Base-by-base conservation (phyloP, 2,329 filamentous ascomycete genomes). In the Neophaeococcomyces mojaviensis region DNA sequence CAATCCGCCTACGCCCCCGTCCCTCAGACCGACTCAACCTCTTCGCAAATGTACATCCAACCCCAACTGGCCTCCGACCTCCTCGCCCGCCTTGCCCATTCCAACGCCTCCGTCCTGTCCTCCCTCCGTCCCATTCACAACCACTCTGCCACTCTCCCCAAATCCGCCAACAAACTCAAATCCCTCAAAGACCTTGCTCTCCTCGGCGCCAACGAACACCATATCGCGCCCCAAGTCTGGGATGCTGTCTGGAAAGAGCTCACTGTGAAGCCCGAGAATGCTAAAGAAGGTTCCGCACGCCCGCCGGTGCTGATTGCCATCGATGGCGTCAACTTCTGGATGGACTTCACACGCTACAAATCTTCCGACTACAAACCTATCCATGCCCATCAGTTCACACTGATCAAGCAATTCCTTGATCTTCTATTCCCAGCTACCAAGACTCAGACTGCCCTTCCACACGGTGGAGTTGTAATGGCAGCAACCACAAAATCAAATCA, bases 231-330 rank as follows among this genome's bases (percentile, higher is more conserved):
- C 84, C 73, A 81, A 8, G 79, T 89, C 44, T 90, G 94, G 70
- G 70, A 81, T 55, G 84, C 86, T 9, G 72, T 96, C 41, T 92
- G 86, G 86, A 66, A 74, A 24, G 90, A 97, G 67, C 78, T 97
- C 39, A 78, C 73, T 3, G 66, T 70, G 12, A 72, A 73, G 1
- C 51, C 67, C 53, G 34, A 71, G 49, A 58, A 72, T 3, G 32
- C 12, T 12, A 49, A 62, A 16, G 68, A 69, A 38, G 58, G 67
- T 12, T 63, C 71, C 7, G 47, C 59, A 36, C 68, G 80, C 13
- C 76, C 79, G 15, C 78, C 77, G 1, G 72, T 96, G 48, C 71
- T 97, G 40, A 74, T 96, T 55, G 70, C 81, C 35, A 69, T 94
- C 41, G 92, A 98, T 61, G 83, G 83, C 43, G 72, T 97, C 30